Conservation (phyloP, 2,329 filamentous ascomycete genomes). For the Diaporthe australafricana region DNA sequence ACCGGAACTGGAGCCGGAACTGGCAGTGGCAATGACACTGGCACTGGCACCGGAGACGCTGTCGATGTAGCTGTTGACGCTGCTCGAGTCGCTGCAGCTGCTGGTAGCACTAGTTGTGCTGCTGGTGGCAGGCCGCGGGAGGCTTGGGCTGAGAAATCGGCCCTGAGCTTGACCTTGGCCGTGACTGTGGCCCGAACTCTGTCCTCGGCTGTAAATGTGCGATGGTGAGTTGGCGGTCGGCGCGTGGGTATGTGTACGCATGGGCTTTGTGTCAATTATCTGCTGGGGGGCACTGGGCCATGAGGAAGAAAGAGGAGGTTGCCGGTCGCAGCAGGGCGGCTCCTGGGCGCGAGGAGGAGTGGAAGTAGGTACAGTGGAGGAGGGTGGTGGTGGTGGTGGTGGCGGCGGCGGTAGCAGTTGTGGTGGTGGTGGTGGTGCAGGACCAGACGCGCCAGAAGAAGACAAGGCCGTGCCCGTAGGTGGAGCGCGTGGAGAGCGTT, state of each 20-base stretch:
- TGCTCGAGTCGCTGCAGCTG: conserved; percentile 9
- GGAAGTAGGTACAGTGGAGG: conserved; percentile 8
- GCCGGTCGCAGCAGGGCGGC: background rate
- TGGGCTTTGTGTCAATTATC: background rate
- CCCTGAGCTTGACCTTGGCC: conserved; percentile 7
- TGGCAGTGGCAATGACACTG: background rate
- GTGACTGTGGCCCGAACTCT: background rate
- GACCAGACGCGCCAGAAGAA: conserved; percentile 14
- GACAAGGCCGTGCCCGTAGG: conserved; percentile 21
- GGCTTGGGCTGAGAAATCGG: conserved; percentile 7
- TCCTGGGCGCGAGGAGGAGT: conserved; percentile 4
- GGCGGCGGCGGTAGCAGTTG: background rate
- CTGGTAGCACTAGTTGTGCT: conserved; percentile 11
- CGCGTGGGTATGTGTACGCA: background rate
- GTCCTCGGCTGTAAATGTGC: background rate
- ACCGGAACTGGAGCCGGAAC: background rate
- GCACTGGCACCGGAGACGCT: background rate
- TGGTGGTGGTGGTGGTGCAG: conserved; percentile 2
- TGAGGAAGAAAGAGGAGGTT: conserved; percentile 3
- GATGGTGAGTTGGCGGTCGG: background rate
- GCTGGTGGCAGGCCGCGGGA: conserved; percentile 28
- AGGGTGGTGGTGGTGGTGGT: background rate
- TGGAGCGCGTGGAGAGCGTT: conserved; percentile 19
- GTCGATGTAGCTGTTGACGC: conserved; percentile 19
- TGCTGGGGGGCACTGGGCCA: background rate